Conservation (phyloP, 2,329 filamentous ascomycete species). For the Fusarium subglutinans region DNA sequence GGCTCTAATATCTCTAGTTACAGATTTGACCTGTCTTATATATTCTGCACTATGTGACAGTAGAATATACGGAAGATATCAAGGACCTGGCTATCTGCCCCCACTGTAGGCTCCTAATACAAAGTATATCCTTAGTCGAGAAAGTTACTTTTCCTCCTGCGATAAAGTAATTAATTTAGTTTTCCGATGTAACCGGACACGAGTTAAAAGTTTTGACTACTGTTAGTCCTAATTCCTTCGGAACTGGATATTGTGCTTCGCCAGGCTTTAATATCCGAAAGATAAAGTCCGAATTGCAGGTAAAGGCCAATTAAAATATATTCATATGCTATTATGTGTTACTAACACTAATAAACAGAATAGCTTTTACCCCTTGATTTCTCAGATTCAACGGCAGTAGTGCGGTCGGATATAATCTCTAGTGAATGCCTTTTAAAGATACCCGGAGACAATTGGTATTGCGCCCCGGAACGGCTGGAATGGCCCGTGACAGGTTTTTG, state of each 20-base stretch:
- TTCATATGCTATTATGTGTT: neutral
- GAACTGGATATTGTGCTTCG: neutral
- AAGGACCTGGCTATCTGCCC: neutral
- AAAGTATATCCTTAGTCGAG: neutral
- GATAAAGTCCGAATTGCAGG: neutral
- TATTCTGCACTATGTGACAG: neutral
- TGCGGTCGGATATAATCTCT: neutral
- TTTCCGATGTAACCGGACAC: neutral
- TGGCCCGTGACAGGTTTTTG: accelerated
- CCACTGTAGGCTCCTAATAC: neutral
- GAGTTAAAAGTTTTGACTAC: neutral
- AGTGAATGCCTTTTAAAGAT: neutral
- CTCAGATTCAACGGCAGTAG: neutral
- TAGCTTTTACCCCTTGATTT: neutral
- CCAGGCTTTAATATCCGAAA: accelerated
- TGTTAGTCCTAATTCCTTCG: no score
- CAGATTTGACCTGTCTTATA: neutral
- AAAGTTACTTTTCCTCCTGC: neutral
- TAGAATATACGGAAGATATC: neutral
- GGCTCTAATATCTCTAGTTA: neutral
- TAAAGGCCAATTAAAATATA: neutral
- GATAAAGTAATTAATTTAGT: neutral
- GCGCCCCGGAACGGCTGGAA: neutral
- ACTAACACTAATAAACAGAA: neutral
- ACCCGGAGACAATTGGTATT: neutral